Base-by-base conservation (phyloP, 306 rosid species). In the Cajanus cajan region DNA sequence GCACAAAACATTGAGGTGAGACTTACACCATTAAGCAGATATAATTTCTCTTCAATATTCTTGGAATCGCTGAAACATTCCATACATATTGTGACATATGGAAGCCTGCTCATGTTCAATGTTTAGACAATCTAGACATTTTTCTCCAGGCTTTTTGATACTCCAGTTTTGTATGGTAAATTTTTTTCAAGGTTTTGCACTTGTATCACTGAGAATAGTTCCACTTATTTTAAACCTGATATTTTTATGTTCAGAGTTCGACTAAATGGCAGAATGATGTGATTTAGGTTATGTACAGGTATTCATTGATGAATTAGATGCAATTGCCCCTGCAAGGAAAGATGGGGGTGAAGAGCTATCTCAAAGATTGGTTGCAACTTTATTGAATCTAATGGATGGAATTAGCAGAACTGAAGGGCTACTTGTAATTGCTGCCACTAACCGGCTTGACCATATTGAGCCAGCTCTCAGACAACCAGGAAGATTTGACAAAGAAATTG, bases 401-500 rank as follows among this genome's bases (percentile, higher is more conserved):
- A 83, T 92, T 76, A 62, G 85, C 62, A 87, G 87, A 85, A 79
- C 84, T 61, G 90, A 87, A 68, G 91, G 95, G n/a, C 71, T 90
- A 57, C 88, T 94, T 86, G 91, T 94, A 68, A 89, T 92, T 88
- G 93, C 95, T 72, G 91, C 97, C 68, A 94, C 97, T 80, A 90
- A 89, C 63, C 87, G 92, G 75, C 95, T 88, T 78, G 98, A 92
- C 78, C 87, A 84, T 82, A 88, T 94, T 85, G 97, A 94, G 47
- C 94, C 95, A 68, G 98, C 98, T 68, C 93, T 92, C 48, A 90
- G 97, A 86, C 89, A 95, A 33, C 94, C 97, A 33, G 97, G 98
- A 74, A 92, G 97, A 77, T 90, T 94, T 80, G 98, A 89, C 87
- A 86, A 83, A 83, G 98, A 92, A 85, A 92, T 94, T 88, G 97